Evolutionary conservation across 768 basidiomycete genomes (phyloP).

Genomic region (Lactarius hengduanensis): DNA sequence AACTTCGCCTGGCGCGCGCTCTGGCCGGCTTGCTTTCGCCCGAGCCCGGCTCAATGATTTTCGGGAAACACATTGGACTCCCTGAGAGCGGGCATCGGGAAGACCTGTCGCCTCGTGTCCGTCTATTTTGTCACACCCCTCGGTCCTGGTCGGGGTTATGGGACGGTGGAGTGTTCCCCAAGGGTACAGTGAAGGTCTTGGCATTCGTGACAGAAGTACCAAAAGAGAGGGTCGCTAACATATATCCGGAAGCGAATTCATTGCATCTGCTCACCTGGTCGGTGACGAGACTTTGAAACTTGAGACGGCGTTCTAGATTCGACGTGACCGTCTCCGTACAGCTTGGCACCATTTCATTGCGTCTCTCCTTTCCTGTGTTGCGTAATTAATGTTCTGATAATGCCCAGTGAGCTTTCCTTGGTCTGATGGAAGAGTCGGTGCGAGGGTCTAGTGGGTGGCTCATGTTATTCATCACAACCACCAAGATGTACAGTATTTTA

Average conservation of each 20-base stretch:
- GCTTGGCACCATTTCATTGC: not conserved
- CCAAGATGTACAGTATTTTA: not conserved
- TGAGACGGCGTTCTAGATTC: not conserved
- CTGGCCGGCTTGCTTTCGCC: conserved; percentile 46
- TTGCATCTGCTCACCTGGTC: not conserved
- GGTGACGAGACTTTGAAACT: conserved; percentile 4
- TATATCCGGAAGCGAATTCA: not conserved
- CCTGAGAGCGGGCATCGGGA: conserved; percentile 35
- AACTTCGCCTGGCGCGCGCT: conserved; percentile 42
- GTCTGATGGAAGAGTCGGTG: not conserved
- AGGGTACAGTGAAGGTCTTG: conserved; percentile 37
- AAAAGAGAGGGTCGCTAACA: not conserved
- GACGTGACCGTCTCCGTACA: not conserved
- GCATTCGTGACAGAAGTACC: conserved; percentile 13
- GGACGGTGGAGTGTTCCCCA: conserved; percentile 39
- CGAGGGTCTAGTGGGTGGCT: not conserved
- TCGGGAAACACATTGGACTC: conserved; percentile 42
- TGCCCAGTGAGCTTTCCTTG: not conserved
- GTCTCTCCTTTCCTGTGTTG: not conserved
- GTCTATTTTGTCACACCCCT: conserved; percentile 38
- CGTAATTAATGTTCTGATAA: not conserved
- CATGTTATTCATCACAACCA: not conserved
- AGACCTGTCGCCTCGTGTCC: not conserved
- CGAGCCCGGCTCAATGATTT: conserved; percentile 45
- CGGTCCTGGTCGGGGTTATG: conserved; percentile 41